These are phyloP conservation scores for Porcisia deanei DNA, from an alignment of 208 protist genomes.

Conservation along the genomic window DNA sequence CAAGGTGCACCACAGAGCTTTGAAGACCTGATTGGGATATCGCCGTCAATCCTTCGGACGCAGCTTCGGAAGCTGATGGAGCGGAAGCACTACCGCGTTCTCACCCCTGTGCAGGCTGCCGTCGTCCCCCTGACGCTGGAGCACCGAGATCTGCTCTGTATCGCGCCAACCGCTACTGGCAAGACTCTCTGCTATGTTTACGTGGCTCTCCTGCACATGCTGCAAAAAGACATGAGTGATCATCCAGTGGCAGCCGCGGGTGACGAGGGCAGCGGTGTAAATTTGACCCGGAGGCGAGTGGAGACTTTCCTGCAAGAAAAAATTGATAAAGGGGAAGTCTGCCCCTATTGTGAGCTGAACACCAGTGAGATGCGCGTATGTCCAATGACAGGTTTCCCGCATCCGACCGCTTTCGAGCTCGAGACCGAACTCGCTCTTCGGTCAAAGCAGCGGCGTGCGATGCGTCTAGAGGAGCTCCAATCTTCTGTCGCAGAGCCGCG, in stretches of 20 bases:
- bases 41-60: constrained; percentile 39
- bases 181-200: constrained; percentile 93
- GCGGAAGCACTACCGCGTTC: constrained; percentile 31
- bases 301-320: constrained; percentile 64
- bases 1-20: constrained; percentile 44
- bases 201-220: constrained; percentile 71
- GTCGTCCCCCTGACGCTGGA: constrained; percentile 66
- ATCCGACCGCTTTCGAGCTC: constrained; percentile 38
- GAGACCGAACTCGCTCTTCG: constrained; percentile 21
- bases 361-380: constrained; percentile 52
- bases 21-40: constrained; percentile 51
- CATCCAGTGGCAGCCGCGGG: neutral
- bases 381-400: constrained; percentile 73
- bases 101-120: constrained; percentile 65
- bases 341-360: constrained; percentile 82
- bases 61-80: constrained; percentile 47
- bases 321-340: constrained; percentile 71
- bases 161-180: constrained; percentile 89
- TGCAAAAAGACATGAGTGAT: constrained; percentile 35
- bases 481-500: constrained; percentile 56
- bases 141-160: constrained; percentile 80
- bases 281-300: constrained; percentile 46
- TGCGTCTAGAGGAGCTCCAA: constrained; percentile 51
- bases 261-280: constrained; percentile 9
- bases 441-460: constrained; percentile 29